Conservation (phyloP, 2,329 filamentous ascomycete genomes). For the Aspergillus ochraceus region DNA sequence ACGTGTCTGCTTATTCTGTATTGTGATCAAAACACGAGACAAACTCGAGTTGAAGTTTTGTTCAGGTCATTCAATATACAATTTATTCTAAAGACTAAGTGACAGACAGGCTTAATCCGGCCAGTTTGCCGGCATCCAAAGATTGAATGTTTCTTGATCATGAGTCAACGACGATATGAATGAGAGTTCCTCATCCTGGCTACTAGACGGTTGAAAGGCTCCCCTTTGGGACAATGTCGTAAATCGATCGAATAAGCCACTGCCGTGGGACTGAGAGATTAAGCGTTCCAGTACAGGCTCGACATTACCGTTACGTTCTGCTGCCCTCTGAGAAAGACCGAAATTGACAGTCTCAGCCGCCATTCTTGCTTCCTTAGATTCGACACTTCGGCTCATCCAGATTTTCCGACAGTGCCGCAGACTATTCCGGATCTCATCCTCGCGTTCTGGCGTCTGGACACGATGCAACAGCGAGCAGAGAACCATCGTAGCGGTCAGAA, state of each 20-base stretch:
- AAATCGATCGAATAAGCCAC: neutral
- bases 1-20: too few species aligned
- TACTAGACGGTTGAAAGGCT: neutral
- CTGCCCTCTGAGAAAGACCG: neutral
- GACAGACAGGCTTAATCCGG: neutral
- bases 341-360: constrained; percentile 13
- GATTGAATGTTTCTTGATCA: neutral
- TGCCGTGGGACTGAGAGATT: too few species aligned
- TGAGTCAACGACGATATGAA: neutral
- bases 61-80: too few species aligned
- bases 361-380: constrained; percentile 18
- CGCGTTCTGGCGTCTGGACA: constrained; percentile 2
- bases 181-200: neutral
- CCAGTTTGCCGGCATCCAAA: neutral
- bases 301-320: too few species aligned
- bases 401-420: constrained; percentile 13
- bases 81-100: too few species aligned
- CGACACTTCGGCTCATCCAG: constrained; percentile 18
- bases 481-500: constrained; percentile 60
- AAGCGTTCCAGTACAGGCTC: too few species aligned
- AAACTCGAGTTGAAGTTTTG: neutral
- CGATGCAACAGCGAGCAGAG: constrained; percentile 43
- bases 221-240: neutral
- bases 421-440: constrained; percentile 16
- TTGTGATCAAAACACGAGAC: neutral